Conservation (phyloP, 2,329 filamentous ascomycete genomes). For the Hymenoscyphus linearis region DNA sequence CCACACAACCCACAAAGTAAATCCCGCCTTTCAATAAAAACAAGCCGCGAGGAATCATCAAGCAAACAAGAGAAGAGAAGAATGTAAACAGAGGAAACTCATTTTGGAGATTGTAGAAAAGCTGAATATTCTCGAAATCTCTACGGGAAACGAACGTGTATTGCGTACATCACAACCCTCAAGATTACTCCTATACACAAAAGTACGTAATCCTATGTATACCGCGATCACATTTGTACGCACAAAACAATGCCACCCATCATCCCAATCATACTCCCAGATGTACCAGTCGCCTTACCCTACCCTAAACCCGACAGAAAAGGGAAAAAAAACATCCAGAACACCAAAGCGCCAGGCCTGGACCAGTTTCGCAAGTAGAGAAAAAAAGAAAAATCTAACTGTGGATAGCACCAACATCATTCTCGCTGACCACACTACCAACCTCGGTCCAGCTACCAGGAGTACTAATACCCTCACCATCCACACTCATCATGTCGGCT, state of each 20-base stretch:
- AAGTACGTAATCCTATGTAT: background rate
- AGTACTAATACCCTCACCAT: slow-evolving; percentile 50
- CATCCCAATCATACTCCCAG: too few species aligned
- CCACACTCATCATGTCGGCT: slow-evolving; percentile 55
- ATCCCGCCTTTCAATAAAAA: too few species aligned
- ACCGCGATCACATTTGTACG: too few species aligned
- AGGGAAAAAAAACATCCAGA: background rate
- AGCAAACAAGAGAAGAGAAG: background rate
- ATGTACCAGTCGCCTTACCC: too few species aligned
- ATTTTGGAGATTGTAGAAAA: background rate
- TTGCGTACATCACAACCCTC: background rate
- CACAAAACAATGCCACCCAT: too few species aligned
- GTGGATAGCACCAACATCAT: slow-evolving; percentile 25
- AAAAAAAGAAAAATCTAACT: slow-evolving; percentile 20
- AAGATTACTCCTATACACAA: background rate
- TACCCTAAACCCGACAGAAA: background rate
- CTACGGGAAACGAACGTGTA: background rate
- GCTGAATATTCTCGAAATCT: background rate
- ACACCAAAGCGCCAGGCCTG: background rate
- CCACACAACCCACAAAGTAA: too few species aligned
- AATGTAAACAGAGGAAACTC: background rate
- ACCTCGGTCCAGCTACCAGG: slow-evolving; percentile 62
- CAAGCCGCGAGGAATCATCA: too few species aligned
- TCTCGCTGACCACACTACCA: slow-evolving; percentile 52
- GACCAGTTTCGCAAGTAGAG: background rate